Percentiles rank a stretch among this genome's conserved stretches.
These are phyloP conservation scores for Aspergillus glaucus DNA, from an alignment of 2,329 filamentous ascomycete genomes.

Conservation along the genomic window DNA sequence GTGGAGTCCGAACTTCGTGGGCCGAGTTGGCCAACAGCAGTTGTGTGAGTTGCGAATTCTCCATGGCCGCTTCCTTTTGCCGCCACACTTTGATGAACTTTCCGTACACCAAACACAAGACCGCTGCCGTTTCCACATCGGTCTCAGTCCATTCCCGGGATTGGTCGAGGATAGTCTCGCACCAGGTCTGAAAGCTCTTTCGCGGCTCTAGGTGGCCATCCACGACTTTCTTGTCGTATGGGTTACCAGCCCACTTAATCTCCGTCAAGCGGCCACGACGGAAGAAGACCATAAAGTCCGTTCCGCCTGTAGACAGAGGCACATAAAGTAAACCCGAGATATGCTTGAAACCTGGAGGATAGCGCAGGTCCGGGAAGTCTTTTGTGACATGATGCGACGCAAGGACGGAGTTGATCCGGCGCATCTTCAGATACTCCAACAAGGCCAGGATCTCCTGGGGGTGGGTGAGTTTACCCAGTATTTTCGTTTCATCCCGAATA, in stretches of 20 bases:
- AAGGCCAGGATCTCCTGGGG: slow-evolving; percentile 78
- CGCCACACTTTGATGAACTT: slow-evolving; percentile 90
- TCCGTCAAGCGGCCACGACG: slow-evolving; percentile 70
- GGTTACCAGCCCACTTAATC: slow-evolving; percentile 68
- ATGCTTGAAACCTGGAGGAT: slow-evolving; percentile 69
- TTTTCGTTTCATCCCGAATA: slow-evolving; percentile 82
- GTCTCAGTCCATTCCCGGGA: slow-evolving; percentile 85
- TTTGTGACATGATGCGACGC: slow-evolving; percentile 67
- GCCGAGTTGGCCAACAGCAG: slow-evolving; percentile 80
- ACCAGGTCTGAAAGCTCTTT: slow-evolving; percentile 73
- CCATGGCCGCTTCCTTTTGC: slow-evolving; percentile 77
- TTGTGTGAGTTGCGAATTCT: slow-evolving; percentile 73
- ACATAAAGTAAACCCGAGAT: slow-evolving; percentile 78
- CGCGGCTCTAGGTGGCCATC: slow-evolving; percentile 70
- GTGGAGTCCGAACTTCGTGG: slow-evolving; percentile 81
- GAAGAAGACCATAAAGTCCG: slow-evolving; percentile 88
- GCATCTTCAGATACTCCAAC: slow-evolving; percentile 76
- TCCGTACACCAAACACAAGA: slow-evolving; percentile 80
- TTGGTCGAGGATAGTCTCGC: slow-evolving; percentile 73
- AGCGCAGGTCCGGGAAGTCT: slow-evolving; percentile 77
- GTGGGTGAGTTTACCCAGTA: slow-evolving; percentile 66
- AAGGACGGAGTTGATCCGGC: slow-evolving; percentile 66
- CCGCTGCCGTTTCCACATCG: slow-evolving; percentile 80
- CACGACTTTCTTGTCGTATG: slow-evolving; percentile 59
- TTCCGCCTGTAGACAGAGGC: slow-evolving; percentile 66